Base-by-base conservation (phyloP, 2,329 filamentous ascomycete species). In the Aaosphaeria arxii region DNA sequence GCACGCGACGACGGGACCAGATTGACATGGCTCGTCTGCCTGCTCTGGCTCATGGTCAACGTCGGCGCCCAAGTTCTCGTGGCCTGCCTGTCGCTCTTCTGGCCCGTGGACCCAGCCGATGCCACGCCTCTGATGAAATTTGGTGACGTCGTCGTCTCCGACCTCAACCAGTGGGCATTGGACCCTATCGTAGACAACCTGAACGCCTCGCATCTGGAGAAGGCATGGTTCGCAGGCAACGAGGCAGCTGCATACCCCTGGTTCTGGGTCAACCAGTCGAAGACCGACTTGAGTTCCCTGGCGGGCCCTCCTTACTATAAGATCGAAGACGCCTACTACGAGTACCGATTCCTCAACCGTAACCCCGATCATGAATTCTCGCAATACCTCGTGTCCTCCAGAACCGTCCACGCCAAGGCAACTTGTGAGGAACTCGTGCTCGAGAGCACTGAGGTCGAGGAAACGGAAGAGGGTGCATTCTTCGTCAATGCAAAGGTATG, bases 1-100 rank as follows among this genome's bases (percentile, higher is more conserved):
- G 57, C 63, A 0, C 50, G 65, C 36, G 56, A 62, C 7, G 66
- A 69, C 30, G 64, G 56, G 0, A 64, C 63, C 0, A 56, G 55
- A 24, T 60, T 63, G 52, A 69, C 66, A 36, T 69, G 64, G 64
- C 53, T 67, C 3, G 60, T 58, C 5, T 69, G 66, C 45, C 13
- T 62, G 5, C 35, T 63, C 5, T 70, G 66, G 66, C 53, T 70
- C 2, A 41, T 56, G 1, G 53, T 69, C 47, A 69, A 69, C 38
- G 57, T 69, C 11, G 60, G 64, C 1, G 65, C 64, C 2, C 66
- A 70, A 39, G 47, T 70, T 4, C 55, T 69, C 9, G 62, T 70
- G 3, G 67, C 67, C 3, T 47, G 64, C 1, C 53, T 69, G 0
- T 63, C 59, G 49, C 47, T 70, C 7, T 68, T 69, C 46, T 70